A percentile compares a stretch with the other conserved stretches of the same genome.
phyloP scores from a whole-genome alignment of 2,329 filamentous ascomycete genomes.

The Rhynchosporium agropyri region DNA sequence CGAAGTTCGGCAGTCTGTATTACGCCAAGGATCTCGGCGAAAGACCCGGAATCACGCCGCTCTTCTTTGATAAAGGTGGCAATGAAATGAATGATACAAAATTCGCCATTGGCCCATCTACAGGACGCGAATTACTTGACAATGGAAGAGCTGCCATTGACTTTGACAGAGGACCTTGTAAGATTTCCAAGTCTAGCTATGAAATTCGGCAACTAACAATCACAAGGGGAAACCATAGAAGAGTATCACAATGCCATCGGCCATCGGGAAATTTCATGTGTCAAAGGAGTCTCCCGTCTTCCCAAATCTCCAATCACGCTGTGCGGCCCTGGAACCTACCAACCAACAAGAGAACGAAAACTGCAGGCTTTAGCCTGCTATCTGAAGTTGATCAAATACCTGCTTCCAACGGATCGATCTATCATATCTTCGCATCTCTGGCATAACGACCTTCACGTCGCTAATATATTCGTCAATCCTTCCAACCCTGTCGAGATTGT shows the following conservation, averaged over 20 bases:
- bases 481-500: conserved; percentile 9
- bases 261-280: conserved; percentile 3
- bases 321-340: conserved; percentile 8
- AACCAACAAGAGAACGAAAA: conserved; percentile 11
- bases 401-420: conserved; percentile 6
- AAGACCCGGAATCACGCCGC: background rate
- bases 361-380: conserved; percentile 3
- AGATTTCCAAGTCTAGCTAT: background rate
- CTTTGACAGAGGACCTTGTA: conserved; percentile 13
- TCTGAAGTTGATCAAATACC: conserved; percentile 9
- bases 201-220: background rate
- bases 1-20: conserved; percentile 3
- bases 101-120: conserved; percentile 8
- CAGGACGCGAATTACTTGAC: conserved; percentile 7
- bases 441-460: conserved; percentile 10
- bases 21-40: conserved; percentile 4
- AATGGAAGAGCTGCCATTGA: conserved; percentile 1
- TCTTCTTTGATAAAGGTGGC: background rate
- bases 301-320: conserved; percentile 12
- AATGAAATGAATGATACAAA: background rate
- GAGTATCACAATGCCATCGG: conserved; percentile 10
- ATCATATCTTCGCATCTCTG: conserved; percentile 7
- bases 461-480: conserved; percentile 13
- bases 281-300: background rate
- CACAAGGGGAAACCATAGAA: conserved; percentile 4